Percentiles rank a stretch among this genome's conserved stretches.
These are phyloP conservation scores for Lithocarpus polystachyus DNA, from an alignment of 306 rosid genomes.

Conservation along the genomic window DNA sequence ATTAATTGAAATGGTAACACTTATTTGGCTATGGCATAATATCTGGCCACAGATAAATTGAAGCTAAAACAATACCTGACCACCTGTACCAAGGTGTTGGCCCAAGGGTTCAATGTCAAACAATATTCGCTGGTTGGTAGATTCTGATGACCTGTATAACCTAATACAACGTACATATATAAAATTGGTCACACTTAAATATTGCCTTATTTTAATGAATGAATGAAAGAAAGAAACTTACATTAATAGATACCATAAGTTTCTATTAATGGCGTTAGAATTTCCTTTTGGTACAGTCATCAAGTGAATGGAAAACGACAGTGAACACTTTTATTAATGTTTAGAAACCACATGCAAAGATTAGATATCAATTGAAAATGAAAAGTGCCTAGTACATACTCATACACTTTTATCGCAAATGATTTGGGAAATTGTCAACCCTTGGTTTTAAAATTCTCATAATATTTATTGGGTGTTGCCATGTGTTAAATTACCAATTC, in stretches of 20 bases:
- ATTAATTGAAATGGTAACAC: neutral
- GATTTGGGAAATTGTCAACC: neutral
- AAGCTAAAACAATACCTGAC: conserved; percentile 64
- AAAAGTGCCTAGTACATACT: neutral
- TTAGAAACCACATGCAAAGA: neutral
- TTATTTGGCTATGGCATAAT: conserved; percentile 9
- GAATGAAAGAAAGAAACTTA: neutral
- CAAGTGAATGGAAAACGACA: conserved; percentile 4
- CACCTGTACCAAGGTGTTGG: conserved; percentile 85
- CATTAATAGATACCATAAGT: conserved; percentile 10
- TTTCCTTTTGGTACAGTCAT: neutral
- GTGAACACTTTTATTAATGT: neutral
- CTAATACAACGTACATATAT: conserved; percentile 38
- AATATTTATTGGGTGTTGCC: neutral
- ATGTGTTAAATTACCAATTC: too few relatives aligned
- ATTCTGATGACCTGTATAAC: conserved; percentile 79
- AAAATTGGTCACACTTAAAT: neutral
- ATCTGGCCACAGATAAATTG: conserved; percentile 14
- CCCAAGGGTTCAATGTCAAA: conserved; percentile 94
- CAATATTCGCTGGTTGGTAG: conserved; percentile 85
- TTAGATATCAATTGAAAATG: conserved; percentile 11
- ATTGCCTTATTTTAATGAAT: neutral
- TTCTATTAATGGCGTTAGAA: neutral
- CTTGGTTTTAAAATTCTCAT: neutral
- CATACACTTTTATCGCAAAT: neutral